These are phyloP conservation scores for Phialophora expanda DNA, from an alignment of 2,329 filamentous ascomycete genomes.

Conservation along the genomic window DNA sequence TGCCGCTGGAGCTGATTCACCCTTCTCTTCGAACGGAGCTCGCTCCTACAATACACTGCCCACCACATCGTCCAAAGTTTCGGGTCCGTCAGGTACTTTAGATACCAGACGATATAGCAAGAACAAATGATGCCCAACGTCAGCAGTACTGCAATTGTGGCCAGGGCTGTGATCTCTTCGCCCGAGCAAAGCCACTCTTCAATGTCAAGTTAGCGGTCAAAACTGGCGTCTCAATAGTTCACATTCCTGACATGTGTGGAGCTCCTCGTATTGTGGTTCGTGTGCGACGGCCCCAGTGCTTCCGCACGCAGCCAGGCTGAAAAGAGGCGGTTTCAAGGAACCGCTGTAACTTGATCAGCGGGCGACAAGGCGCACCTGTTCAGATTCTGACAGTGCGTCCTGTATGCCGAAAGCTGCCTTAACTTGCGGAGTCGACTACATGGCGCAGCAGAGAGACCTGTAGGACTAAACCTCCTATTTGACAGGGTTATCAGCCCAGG, in stretches of 20 bases:
- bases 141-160: neutral
- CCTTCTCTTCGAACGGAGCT: neutral
- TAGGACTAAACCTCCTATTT: neutral
- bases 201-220: neutral
- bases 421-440: neutral
- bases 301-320: neutral
- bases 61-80: neutral
- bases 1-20: neutral
- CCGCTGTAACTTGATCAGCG: neutral
- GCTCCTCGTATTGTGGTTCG: neutral
- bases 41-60: neutral
- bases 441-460: neutral
- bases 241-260: neutral
- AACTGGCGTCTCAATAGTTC: neutral
- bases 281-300: neutral
- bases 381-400: neutral
- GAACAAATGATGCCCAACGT: neutral
- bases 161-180: neutral
- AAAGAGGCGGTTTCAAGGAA: neutral
- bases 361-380: neutral
- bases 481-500: neutral
- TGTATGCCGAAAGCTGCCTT: neutral
- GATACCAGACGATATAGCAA: neutral
- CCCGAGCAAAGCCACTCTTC: neutral
- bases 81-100: neutral